Base-by-base conservation (phyloP, 495 filamentous ascomycete species). In the Penicillium manginii region DNA sequence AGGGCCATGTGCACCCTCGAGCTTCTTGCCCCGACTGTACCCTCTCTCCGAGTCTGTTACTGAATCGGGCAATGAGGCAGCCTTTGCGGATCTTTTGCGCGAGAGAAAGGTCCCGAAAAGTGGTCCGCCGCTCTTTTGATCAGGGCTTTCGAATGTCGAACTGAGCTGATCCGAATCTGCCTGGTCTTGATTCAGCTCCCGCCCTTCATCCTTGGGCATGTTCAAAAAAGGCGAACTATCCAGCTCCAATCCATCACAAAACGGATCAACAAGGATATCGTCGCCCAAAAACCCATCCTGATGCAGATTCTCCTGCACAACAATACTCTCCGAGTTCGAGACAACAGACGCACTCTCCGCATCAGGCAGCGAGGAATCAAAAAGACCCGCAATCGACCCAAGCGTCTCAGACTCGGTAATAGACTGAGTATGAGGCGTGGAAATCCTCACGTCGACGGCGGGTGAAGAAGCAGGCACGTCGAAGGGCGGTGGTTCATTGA, bases 1-100 rank as follows among this genome's bases (percentile, higher is more conserved):
- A n/a, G n/a, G n/a, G n/a, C n/a, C n/a, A n/a, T n/a, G n/a, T 22
- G 42, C 8, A 3, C 3, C 42, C 14, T 21, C 49, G 45, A 40
- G 2, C 35, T 37, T 14, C 22, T 51, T 55, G 2, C 6, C 33
- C 14, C 47, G 32, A 14, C 46, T 45, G 31, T 60, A 60, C 19
- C 52, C n/a, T 46, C 58, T 51, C 47, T 60, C 58, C 35, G 52
- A 55, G 31, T 60, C 58, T 19, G 52, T 55, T 9, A 60, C 52
- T 15, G 58, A 60, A 31, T 60, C 58, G 0, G 58, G 58, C 19
- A 60, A 32, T 18, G 58, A 60, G 10, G 58, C 58, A 15, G 52
- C 52, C 47, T 47, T 55, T n/a, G 58, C 52, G 8, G 4, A 55
- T 39, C 58, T 50, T 52, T 60, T 60, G 37, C 58, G 58, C 4